phyloP scores from a whole-genome alignment of 306 rosid species.

The Betula pendula region DNA sequence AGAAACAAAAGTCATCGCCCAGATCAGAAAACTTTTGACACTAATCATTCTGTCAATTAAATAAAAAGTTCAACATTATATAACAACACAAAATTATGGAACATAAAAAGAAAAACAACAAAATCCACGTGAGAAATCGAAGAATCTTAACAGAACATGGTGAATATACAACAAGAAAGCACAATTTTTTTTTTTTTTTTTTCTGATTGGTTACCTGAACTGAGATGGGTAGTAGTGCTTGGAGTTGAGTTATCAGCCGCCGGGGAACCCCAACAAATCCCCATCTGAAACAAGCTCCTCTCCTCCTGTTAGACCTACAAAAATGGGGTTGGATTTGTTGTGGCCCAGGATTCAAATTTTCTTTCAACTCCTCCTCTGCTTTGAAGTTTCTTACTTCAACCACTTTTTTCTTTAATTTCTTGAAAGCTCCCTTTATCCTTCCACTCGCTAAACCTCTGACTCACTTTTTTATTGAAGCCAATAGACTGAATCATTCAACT shows the following conservation, averaged over 20 bases:
- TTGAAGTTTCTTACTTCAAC: conserved; percentile 3
- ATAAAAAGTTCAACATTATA: background rate
- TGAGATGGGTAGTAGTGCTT: conserved; percentile 48
- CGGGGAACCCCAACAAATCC: conserved; percentile 76
- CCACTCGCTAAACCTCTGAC: background rate
- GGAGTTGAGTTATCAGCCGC: conserved; percentile 38
- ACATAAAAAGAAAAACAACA: background rate
- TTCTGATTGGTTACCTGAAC: conserved; percentile 37
- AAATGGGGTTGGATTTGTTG: background rate
- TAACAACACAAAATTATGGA: background rate
- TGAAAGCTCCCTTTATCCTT: background rate
- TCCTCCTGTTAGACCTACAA: conserved; percentile 5
- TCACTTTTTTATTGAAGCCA: too few relatives aligned
- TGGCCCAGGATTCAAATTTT: background rate
- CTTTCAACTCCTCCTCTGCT: background rate
- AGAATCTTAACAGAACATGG: background rate
- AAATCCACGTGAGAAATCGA: conserved; percentile 23
- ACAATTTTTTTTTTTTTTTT: background rate
- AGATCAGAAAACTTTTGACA: background rate
- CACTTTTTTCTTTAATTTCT: background rate
- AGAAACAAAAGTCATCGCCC: background rate
- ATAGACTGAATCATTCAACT: background rate
- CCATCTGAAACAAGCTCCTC: conserved; percentile 47
- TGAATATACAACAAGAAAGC: conserved; percentile 2
- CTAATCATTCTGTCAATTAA: background rate